A percentile compares a stretch with the other conserved stretches of the same genome.
Conservation (phyloP, 148 eudicot species). For the Camellia lanceoleosa region DNA sequence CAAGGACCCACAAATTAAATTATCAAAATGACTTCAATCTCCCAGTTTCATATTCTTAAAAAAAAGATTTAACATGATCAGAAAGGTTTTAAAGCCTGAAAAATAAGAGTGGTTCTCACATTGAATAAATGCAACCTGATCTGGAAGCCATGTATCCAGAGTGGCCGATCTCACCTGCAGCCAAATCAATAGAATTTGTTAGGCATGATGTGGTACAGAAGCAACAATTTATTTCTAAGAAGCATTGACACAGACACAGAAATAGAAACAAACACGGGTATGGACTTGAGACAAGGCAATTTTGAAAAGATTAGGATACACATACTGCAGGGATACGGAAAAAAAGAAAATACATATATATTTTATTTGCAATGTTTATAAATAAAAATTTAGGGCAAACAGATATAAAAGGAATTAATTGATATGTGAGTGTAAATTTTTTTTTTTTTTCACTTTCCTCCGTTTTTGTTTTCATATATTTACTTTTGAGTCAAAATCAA, state of each 20-base stretch:
- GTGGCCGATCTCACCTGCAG: conserved; percentile 70
- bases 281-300: too few species aligned
- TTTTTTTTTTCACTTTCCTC: too few species aligned
- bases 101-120: conserved; percentile 31
- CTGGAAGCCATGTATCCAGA: conserved; percentile 77
- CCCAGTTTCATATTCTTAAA: neutral
- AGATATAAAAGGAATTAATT: too few species aligned
- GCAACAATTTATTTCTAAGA: neutral
- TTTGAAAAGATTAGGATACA: too few species aligned
- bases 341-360: too few species aligned
- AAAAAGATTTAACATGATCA: neutral
- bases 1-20: conserved; percentile 18
- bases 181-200: conserved; percentile 9
- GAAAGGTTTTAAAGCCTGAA: neutral
- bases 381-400: too few species aligned
- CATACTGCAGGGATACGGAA: too few species aligned
- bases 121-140: conserved; percentile 55
- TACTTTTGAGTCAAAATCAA: neutral
- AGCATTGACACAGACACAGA: too few species aligned
- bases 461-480: neutral
- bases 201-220: neutral
- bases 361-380: too few species aligned
- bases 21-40: neutral
- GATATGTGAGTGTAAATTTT: too few species aligned
- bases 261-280: too few species aligned